These are phyloP conservation scores for Pseudocercospora macadamiae DNA, from an alignment of 2,329 filamentous ascomycete genomes.

Conservation along the genomic window DNA sequence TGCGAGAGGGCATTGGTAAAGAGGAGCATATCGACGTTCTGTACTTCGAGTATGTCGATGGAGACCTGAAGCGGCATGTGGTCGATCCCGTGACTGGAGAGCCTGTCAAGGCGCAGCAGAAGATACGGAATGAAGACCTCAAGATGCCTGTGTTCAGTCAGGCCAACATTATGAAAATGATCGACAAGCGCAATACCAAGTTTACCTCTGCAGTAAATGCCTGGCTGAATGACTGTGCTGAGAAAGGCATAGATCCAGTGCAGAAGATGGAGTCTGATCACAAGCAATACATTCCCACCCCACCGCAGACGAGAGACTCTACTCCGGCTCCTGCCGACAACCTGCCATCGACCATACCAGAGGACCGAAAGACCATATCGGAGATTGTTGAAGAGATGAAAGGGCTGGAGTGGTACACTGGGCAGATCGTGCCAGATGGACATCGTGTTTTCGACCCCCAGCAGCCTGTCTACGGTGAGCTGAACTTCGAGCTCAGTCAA, in stretches of 20 bases:
- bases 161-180: constrained; percentile 85
- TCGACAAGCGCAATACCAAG: constrained; percentile 85
- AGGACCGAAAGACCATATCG: constrained; percentile 75
- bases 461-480: constrained; percentile 76
- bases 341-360: constrained; percentile 73
- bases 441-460: constrained; percentile 90
- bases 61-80: constrained; percentile 82
- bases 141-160: constrained; percentile 93
- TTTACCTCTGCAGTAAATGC: constrained; percentile 75
- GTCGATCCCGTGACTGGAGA: constrained; percentile 73
- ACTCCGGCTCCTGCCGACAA: constrained; percentile 46
- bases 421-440: constrained; percentile 90
- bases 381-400: constrained; percentile 87
- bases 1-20: constrained; percentile 39
- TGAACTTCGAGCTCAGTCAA: constrained; percentile 86
- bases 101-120: constrained; percentile 67
- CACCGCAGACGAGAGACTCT: constrained; percentile 49
- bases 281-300: constrained; percentile 64
- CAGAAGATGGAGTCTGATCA: constrained; percentile 63
- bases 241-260: constrained; percentile 68
- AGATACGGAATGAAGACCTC: constrained; percentile 74
- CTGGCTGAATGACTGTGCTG: constrained; percentile 75
- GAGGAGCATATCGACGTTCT: constrained; percentile 65
- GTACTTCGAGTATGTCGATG: constrained; percentile 90
- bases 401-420: constrained; percentile 81